A percentile compares a stretch with the other conserved stretches of the same genome.
phyloP scores from a whole-genome alignment of 106 monocot genomes.

The Platanthera zijinensis region DNA sequence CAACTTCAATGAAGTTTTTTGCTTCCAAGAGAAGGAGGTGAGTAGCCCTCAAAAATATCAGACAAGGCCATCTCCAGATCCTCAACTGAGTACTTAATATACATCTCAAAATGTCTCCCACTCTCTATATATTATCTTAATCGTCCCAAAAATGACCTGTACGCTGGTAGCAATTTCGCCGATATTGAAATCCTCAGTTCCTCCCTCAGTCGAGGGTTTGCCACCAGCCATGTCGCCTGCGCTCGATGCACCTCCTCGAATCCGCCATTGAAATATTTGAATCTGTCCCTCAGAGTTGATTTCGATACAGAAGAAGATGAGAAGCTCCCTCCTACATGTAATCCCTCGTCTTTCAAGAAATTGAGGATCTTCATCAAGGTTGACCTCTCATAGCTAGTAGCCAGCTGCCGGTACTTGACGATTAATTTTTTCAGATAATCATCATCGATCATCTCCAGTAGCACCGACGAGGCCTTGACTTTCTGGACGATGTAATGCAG shows the following conservation, averaged over 20 bases:
- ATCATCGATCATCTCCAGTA: slow-evolving; percentile 60
- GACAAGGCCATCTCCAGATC: slow-evolving; percentile 71
- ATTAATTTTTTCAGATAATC: slow-evolving; percentile 60
- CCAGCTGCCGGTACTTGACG: slow-evolving; percentile 57
- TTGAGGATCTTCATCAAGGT: slow-evolving; percentile 66
- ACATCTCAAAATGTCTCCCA: slow-evolving; percentile 77
- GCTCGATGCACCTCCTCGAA: slow-evolving; percentile 81
- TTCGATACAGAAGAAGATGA: slow-evolving; percentile 56
- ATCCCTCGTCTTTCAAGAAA: slow-evolving; percentile 79
- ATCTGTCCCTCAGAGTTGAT: slow-evolving; percentile 62
- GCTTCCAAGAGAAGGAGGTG: slow-evolving; percentile 39
- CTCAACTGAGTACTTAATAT: slow-evolving; percentile 87
- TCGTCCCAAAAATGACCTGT: slow-evolving; percentile 77
- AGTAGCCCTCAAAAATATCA: slow-evolving; percentile 76
- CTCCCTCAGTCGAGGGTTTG: slow-evolving; percentile 74
- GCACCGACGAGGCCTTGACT: slow-evolving; percentile 60
- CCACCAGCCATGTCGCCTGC: slow-evolving; percentile 72
- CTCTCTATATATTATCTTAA: slow-evolving; percentile 83
- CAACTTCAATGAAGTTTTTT: slow-evolving; percentile 22
- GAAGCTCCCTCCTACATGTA: slow-evolving; percentile 86
- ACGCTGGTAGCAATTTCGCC: slow-evolving; percentile 77
- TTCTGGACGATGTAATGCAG: slow-evolving; percentile 86
- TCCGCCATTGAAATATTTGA: slow-evolving; percentile 79
- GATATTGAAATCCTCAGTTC: slow-evolving; percentile 85
- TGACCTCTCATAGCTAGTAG: slow-evolving; percentile 73